Evolutionary conservation across 352 stramenopile genomes (phyloP).

Genomic region (Phytophthora aleatoria): DNA sequence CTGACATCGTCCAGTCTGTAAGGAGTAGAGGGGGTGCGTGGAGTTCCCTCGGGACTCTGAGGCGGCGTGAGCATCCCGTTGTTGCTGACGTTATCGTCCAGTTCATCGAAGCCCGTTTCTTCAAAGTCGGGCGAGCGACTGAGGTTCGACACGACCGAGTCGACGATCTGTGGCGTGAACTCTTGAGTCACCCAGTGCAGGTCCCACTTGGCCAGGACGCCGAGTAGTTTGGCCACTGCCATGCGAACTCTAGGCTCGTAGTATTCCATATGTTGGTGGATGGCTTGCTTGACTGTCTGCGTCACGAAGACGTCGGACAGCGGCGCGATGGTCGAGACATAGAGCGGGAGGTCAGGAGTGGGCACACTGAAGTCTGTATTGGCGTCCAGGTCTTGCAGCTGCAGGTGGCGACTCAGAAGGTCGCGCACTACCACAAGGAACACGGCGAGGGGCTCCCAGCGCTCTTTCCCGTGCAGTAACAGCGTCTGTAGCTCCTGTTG

Average conservation of each 20-base stretch:
- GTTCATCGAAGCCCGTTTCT: conserved; percentile 72
- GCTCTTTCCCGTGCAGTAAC: conserved; percentile 56
- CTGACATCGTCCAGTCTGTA: conserved; percentile 95
- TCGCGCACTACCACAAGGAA: conserved; percentile 64
- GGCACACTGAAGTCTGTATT: conserved; percentile 39
- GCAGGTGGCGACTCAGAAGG: conserved; percentile 41
- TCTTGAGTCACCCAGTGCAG: conserved; percentile 56
- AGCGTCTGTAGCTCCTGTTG: conserved; percentile 60
- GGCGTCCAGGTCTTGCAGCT: conserved; percentile 35
- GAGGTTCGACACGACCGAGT: conserved; percentile 77
- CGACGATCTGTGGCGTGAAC: conserved; percentile 76
- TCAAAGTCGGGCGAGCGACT: conserved; percentile 82
- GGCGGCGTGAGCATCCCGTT: conserved; percentile 80
- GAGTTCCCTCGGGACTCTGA: conserved; percentile 61
- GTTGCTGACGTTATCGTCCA: conserved; percentile 83
- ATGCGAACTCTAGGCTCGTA: conserved; percentile 86
- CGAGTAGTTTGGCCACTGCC: conserved; percentile 72
- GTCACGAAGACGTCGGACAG: conserved; percentile 53
- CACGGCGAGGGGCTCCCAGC: conserved; percentile 80
- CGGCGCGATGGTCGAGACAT: conserved; percentile 28
- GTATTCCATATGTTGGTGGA: conserved; percentile 79
- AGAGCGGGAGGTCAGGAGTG: conserved; percentile 15
- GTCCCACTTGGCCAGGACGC: conserved; percentile 67
- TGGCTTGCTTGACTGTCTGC: conserved; percentile 42
- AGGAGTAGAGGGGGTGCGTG: conserved; percentile 75